phyloP scores from a whole-genome alignment of 495 filamentous ascomycete genomes.

The Xylaria telfairii region DNA sequence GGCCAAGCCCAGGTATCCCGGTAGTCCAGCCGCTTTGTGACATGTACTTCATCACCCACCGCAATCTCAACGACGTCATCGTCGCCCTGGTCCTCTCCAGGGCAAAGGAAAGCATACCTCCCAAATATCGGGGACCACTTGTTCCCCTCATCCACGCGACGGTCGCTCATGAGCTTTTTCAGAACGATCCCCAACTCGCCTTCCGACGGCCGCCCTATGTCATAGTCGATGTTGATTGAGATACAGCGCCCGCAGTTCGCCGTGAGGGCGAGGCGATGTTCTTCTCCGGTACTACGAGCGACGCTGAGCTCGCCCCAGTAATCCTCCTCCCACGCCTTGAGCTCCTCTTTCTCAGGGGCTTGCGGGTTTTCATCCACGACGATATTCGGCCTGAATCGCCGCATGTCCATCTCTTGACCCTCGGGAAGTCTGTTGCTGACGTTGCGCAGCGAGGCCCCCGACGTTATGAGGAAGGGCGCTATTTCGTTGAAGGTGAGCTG shows the following conservation, averaged over 20 bases:
- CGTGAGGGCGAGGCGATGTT: slow-evolving; percentile 62
- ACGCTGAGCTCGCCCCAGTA: slow-evolving; percentile 76
- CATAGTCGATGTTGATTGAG: slow-evolving; percentile 84
- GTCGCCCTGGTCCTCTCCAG: not conserved
- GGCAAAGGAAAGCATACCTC: slow-evolving; percentile 71
- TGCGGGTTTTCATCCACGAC: slow-evolving; percentile 64
- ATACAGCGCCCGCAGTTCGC: slow-evolving; percentile 83
- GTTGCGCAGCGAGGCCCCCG: slow-evolving; percentile 69
- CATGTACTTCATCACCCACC: slow-evolving; percentile 74
- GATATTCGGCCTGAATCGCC: slow-evolving; percentile 87
- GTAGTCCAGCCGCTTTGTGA: slow-evolving; percentile 63
- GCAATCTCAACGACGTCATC: slow-evolving; percentile 46
- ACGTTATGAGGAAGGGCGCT: slow-evolving; percentile 77
- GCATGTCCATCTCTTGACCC: slow-evolving; percentile 66
- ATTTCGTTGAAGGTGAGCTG: slow-evolving; percentile 79
- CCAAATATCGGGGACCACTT: slow-evolving; percentile 86
- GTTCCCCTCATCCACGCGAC: slow-evolving; percentile 74
- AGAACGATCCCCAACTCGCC: slow-evolving; percentile 71
- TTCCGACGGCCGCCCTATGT: slow-evolving; percentile 68
- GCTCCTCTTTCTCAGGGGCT: slow-evolving; percentile 57
- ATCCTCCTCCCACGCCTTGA: slow-evolving; percentile 78
- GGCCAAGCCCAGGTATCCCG: slow-evolving; percentile 62
- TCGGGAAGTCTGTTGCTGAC: slow-evolving; percentile 66
- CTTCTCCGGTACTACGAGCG: slow-evolving; percentile 31
- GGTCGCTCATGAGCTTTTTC: slow-evolving; percentile 78